Conservation (phyloP, 805 yeast genomes). For the Teunomyces lycoperdinae region DNA sequence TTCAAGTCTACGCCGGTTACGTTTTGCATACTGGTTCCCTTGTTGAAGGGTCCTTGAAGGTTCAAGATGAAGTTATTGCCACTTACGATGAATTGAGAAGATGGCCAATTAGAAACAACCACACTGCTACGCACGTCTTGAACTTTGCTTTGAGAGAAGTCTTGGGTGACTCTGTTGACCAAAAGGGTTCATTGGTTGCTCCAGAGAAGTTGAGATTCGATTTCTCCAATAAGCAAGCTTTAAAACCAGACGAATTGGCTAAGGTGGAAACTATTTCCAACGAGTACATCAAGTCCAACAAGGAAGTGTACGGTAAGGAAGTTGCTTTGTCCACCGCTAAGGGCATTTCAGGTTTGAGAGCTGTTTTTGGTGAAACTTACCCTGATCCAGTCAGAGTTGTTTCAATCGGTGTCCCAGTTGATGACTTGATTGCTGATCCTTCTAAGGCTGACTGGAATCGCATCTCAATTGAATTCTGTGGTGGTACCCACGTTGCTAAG, state of each 20-base stretch:
- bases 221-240: conserved; percentile 88
- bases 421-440: conserved; percentile 73
- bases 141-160: conserved; percentile 85
- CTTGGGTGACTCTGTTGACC: conserved; percentile 86
- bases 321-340: conserved; percentile 74
- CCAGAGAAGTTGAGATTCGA: conserved; percentile 95
- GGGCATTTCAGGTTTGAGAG: conserved; percentile 82
- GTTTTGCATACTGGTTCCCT: conserved; percentile 91
- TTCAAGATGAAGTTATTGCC: conserved; percentile 74
- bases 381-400: conserved; percentile 99
- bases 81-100: conserved; percentile 91
- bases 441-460: conserved; percentile 69
- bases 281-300: conserved; percentile 65
- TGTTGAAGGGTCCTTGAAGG: conserved; percentile 69
- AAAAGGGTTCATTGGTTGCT: conserved; percentile 94
- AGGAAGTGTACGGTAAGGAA: conserved; percentile 76
- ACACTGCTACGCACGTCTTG: conserved; percentile 95
- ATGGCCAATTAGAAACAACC: conserved; percentile 95
- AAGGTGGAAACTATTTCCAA: conserved; percentile 75
- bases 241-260: conserved; percentile 66
- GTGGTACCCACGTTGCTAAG: conserved; percentile 95
- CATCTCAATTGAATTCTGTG: conserved; percentile 92
- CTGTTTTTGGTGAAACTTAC: conserved; percentile 97
- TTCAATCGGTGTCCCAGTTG: conserved; percentile 88
- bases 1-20: conserved; percentile 90